Conservation (phyloP, 2,329 filamentous ascomycete genomes). For the Lecanicillium sp. region DNA sequence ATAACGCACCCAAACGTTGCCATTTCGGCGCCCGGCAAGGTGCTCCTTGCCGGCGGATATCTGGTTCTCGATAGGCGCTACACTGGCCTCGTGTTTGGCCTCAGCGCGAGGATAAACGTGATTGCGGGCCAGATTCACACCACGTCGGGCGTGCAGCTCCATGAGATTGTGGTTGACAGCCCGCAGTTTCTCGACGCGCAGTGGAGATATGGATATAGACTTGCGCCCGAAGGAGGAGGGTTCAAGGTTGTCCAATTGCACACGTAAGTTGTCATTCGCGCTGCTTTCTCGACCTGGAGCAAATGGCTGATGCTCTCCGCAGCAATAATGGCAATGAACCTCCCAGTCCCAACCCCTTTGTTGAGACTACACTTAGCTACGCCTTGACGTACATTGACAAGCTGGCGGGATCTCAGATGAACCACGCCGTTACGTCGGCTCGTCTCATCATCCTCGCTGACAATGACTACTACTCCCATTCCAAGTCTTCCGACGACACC, state of each 20-base stretch:
- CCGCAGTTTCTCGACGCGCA: conserved; percentile 83
- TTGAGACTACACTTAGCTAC: conserved; percentile 86
- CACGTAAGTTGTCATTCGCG: conserved; percentile 50
- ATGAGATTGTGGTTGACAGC: conserved; percentile 77
- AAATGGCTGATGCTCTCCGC: no score
- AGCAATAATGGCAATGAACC: no score
- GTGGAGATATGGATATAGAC: conserved; percentile 80
- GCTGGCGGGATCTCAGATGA: conserved; percentile 21
- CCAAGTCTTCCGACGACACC: conserved; percentile 21
- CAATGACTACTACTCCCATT: conserved; percentile 88
- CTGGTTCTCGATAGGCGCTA: conserved; percentile 84
- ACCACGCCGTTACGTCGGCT: conserved; percentile 54
- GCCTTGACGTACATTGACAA: conserved; percentile 71
- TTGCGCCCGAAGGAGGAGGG: conserved; percentile 64
- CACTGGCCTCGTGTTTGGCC: conserved; percentile 65
- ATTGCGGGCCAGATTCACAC: conserved; percentile 50
- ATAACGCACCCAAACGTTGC: conserved; percentile 35
- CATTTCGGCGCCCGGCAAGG: conserved; percentile 92
- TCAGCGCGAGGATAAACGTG: conserved; percentile 61
- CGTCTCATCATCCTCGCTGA: conserved; percentile 85
- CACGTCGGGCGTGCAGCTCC: conserved; percentile 54
- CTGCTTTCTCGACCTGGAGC: conserved; percentile 4
- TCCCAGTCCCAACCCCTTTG: conserved; percentile 63
- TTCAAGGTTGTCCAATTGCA: conserved; percentile 73
- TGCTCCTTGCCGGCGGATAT: conserved; percentile 89